phyloP scores from a whole-genome alignment of 2,329 filamentous ascomycete genomes.

The Zymoseptoria pseudotritici region DNA sequence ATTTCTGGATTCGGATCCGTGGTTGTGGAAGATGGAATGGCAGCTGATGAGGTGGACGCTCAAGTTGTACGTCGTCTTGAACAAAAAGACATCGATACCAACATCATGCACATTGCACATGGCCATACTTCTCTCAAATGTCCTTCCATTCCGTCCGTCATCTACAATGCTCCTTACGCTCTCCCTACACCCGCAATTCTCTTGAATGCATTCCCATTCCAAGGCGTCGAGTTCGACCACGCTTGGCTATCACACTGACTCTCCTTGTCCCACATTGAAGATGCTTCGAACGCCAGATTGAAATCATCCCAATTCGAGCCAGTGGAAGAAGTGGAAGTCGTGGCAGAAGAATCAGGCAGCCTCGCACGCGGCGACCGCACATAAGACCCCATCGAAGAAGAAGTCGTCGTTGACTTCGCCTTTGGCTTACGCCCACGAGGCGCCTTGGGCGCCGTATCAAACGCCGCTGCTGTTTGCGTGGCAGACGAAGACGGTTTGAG shows the following conservation, averaged over 20 bases:
- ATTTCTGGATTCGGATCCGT: too few relatives aligned
- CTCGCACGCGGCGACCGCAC: neutral
- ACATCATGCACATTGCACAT: neutral
- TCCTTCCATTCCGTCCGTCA: neutral
- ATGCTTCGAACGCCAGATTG: neutral
- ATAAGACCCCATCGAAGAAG: neutral
- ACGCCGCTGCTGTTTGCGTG: slow-evolving; percentile 2
- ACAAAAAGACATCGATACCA: neutral
- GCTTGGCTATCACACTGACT: neutral
- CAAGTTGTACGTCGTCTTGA: too few relatives aligned
- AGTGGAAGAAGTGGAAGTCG: neutral
- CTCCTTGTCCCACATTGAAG: neutral
- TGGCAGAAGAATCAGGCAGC: neutral
- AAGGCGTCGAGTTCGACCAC: neutral
- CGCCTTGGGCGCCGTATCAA: neutral
- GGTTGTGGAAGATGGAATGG: too few relatives aligned
- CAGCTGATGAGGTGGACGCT: too few relatives aligned
- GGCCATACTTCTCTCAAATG: neutral
- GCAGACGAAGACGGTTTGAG: slow-evolving; percentile 6
- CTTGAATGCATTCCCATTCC: neutral
- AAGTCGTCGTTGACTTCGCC: neutral
- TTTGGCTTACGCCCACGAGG: neutral
- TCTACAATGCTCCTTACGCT: neutral
- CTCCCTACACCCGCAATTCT: neutral
- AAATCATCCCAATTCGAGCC: neutral